These are phyloP conservation scores for Vaucheria bursata DNA, from an alignment of 352 stramenopile genomes.

Conservation along the genomic window DNA sequence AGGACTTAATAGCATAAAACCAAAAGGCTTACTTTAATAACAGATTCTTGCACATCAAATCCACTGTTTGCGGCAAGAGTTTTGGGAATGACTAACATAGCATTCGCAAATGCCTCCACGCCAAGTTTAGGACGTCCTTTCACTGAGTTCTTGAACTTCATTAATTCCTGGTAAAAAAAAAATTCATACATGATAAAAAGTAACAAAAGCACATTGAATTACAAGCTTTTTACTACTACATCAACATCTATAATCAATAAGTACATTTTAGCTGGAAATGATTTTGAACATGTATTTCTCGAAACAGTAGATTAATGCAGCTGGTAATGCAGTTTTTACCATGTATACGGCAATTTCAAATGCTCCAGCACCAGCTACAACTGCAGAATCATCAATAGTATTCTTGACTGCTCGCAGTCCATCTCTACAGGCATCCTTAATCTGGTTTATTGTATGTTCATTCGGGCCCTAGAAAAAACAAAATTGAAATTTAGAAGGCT, in stretches of 20 bases:
- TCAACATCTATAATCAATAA: too few species aligned
- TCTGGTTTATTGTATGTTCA: slow-evolving; percentile 63
- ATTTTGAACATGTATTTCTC: too few species aligned
- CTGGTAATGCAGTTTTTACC: not conserved
- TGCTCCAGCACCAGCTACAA: slow-evolving; percentile 89
- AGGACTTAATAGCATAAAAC: too few species aligned
- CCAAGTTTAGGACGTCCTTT: slow-evolving; percentile 94
- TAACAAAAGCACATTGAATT: slow-evolving; percentile 43
- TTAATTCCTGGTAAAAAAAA: slow-evolving; percentile 3
- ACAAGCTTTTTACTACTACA: too few species aligned
- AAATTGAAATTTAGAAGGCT: not conserved
- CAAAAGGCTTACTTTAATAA: slow-evolving; percentile 78
- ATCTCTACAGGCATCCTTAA: slow-evolving; percentile 97
- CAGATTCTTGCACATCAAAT: slow-evolving; percentile 85
- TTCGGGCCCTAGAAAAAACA: slow-evolving; percentile 30
- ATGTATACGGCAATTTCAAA: slow-evolving; percentile 83
- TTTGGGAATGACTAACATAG: slow-evolving; percentile 96
- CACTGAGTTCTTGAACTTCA: slow-evolving; percentile 53
- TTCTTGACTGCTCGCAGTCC: slow-evolving; percentile 96
- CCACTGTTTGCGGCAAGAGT: slow-evolving; percentile 95
- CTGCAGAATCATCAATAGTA: slow-evolving; percentile 86
- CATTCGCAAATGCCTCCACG: slow-evolving; percentile 93
- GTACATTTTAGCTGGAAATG: too few species aligned
- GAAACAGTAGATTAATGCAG: too few species aligned
- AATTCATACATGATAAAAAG: too few species aligned